Evolutionary conservation across 2,329 filamentous ascomycete genomes (phyloP), one percentile per base, ranked within the genome.

Genomic region (Aspergillus quadrilineatus): DNA sequence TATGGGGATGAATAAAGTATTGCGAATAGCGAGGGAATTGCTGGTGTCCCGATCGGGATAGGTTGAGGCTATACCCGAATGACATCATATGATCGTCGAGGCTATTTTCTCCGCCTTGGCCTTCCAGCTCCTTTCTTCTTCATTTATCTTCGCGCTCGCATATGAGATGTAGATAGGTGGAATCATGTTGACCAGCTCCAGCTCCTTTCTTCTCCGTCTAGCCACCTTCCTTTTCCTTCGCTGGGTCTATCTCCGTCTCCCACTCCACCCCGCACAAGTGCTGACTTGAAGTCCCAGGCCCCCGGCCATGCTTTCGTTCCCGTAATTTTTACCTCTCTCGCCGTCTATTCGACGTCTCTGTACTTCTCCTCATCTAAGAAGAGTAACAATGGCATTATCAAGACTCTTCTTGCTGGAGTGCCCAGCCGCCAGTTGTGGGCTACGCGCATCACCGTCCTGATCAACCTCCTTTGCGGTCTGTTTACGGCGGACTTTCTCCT

Each of bases 401-500:
- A 81, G 61, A 89, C 90, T 3, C 77, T 97, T 6, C 75, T 95
- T 26, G 85, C 85, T 3, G 94, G 94, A 3, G 76, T 88, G 0
- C 93, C 94, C 1, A 91, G 86, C 64, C 83, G 88, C 6, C 82
- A 79, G n/a, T 90, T 83, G 10, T 65, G 86, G 22, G 81, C 86
- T 64, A 93, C 89, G 17, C 74, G 84, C 46, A 63, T 86, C 28
- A 90, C 89, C 0, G 84, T 92, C 50, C 73, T 86, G 29, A 82
- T 94, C 70, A 97, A 97, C 70, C 68, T 85, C 15, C 74, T 82
- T 2, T 77, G 94, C 41, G 80, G 91, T 5, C 77, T 83, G 7
- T 84, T 93, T 73, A 84, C 87, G 0, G 80, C 87, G 28, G 94
- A 99, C 71, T 83, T 92, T 39, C 80, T 96, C 12, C 92, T 89